Evolutionary conservation across 73 alveolate genomes (phyloP).

Genomic region (Durusdinium trenchii): DNA sequence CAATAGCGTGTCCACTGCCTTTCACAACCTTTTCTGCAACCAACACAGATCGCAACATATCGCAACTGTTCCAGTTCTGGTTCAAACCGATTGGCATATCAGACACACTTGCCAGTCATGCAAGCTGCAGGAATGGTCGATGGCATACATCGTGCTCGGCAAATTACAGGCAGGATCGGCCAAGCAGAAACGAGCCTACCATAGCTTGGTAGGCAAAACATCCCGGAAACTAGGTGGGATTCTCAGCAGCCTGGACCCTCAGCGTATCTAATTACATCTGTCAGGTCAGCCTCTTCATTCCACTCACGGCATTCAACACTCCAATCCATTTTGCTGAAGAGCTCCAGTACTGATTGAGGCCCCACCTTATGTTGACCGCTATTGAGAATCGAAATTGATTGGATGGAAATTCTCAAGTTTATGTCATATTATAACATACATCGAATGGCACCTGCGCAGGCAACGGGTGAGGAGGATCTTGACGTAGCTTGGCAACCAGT

Average conservation of each 20-base stretch:
- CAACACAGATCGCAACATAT: no score
- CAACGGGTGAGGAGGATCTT: neutral
- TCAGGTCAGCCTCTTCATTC: neutral
- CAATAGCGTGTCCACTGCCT: no score
- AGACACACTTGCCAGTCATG: no score
- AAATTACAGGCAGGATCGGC: no score
- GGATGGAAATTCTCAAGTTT: neutral
- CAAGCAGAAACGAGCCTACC: no score
- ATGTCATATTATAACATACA: neutral
- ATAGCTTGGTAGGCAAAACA: neutral
- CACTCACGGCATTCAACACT: neutral
- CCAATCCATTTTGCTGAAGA: neutral
- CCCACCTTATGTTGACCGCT: neutral
- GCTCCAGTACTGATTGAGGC: neutral
- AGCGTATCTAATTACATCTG: neutral
- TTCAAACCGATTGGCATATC: no score
- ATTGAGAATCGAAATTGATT: neutral
- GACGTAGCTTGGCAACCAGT: neutral
- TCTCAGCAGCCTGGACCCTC: neutral
- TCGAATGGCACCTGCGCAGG: neutral
- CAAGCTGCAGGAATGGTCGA: no score
- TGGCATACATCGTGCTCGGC: no score
- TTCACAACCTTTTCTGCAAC: no score
- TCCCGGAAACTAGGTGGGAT: neutral
- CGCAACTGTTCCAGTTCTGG: no score